Evolutionary conservation across 768 basidiomycete species (phyloP), one percentile per base, ranked within the genome.

Genomic region (Lactarius sp.): DNA sequence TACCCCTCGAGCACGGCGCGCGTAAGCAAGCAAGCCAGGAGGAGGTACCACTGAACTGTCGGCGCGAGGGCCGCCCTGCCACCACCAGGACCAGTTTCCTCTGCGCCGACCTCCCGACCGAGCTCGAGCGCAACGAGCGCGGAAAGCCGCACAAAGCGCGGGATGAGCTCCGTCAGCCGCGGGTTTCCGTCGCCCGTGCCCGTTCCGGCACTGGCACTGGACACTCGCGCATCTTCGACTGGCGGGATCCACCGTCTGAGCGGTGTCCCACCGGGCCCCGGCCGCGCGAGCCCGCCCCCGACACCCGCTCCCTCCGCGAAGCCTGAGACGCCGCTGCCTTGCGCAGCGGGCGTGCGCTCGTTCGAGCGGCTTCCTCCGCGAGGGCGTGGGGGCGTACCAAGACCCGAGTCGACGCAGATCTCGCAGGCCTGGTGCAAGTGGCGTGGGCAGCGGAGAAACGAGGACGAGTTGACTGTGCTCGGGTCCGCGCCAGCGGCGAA

Each of bases 1-100:
- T 94, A 94, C 0, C 92, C 92, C 70, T 95, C 91, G 56, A 94
- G 74, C 20, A 85, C 88, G 0, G 90, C 90, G n/a, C 92, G 83
- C 6, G 91, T 91, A 34, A 92, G 77, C 27, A 95, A 76, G 2
- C 88, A 86, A 0, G 83, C 83, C 16, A 93, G 78, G 13, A 95
- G 79, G 75, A 87, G 79, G 73, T 92, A 94, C 92, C 92, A 94
- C 66, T 85, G 84, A 31, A 82, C 76, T 33, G 90, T 86, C 0
- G 92, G 92, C 2, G 79, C 78, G 39, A 90, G 73, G 0, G 87
- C 85, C n/a, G 18, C 31, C 31, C 41, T 47, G 16, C 57, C 16
- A 2, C 22, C 6, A 41, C 53, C 39, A 8, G 27, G 36, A 6
- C 57, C 42, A 41, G 22, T n/a, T n/a, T 31, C 61, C 34, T 57